Percentiles rank a stretch among this genome's conserved stretches.
Conservation (phyloP, 2,329 filamentous ascomycete genomes). For the Magnaporthales sp. region DNA sequence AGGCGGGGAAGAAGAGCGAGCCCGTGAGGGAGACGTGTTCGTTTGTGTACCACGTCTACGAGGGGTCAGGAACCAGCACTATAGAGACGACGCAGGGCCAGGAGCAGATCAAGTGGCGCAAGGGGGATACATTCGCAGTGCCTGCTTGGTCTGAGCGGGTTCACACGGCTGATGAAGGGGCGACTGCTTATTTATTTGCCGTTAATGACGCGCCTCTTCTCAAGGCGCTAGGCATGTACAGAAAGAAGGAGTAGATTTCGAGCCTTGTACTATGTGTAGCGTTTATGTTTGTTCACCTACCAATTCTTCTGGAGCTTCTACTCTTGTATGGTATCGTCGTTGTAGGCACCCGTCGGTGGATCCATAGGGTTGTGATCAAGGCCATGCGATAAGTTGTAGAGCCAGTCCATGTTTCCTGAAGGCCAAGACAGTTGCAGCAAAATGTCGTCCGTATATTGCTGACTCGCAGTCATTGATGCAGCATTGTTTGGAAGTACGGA, state of each 20-base stretch:
- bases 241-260: not conserved
- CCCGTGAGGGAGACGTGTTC: conserved; percentile 35
- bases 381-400: not conserved
- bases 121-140: conserved; percentile 43
- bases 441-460: conserved; percentile 1
- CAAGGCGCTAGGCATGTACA: conserved; percentile 18
- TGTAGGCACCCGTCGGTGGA: not conserved
- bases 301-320: not conserved
- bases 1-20: conserved; percentile 22
- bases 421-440: conserved; percentile 4
- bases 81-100: conserved; percentile 24
- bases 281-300: not conserved
- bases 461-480: not conserved
- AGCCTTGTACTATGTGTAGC: not conserved
- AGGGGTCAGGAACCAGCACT: conserved; percentile 32
- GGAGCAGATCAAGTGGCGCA: conserved; percentile 30
- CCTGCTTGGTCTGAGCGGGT: conserved; percentile 41
- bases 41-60: conserved; percentile 42
- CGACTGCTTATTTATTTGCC: conserved; percentile 24
- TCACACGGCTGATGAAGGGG: conserved; percentile 27
- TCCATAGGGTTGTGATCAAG: not conserved
- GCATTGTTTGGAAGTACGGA: not conserved
- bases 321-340: not conserved
- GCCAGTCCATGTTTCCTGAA: conserved; percentile 4
- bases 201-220: conserved; percentile 25